phyloP scores from a whole-genome alignment of 306 rosid genomes.

The Trifolium subterraneum region DNA sequence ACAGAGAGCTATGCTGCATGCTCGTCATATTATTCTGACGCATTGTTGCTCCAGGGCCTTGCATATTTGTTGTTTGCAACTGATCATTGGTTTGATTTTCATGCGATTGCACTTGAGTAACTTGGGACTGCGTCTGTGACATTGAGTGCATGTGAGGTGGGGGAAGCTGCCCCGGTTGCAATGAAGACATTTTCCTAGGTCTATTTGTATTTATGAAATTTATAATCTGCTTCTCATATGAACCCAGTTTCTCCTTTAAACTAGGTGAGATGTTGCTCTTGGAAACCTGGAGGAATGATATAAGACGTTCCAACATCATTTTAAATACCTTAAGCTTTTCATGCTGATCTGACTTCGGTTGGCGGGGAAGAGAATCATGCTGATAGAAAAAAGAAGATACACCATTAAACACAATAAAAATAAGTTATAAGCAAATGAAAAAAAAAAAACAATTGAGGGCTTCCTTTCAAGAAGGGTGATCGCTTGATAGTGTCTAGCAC shows the following conservation, averaged over 20 bases:
- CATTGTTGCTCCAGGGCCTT: conserved; percentile 60
- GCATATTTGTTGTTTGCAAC: conserved; percentile 68
- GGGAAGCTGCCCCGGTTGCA: conserved; percentile 76
- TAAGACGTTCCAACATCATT: conserved; percentile 68
- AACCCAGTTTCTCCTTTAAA: conserved; percentile 62
- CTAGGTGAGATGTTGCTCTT: conserved; percentile 51
- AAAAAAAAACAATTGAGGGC: neutral
- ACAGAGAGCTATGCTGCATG: conserved; percentile 75
- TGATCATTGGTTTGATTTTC: conserved; percentile 84
- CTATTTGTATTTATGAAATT: conserved; percentile 63
- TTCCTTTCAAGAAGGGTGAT: conserved; percentile 29
- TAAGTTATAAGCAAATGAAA: conserved; percentile 9
- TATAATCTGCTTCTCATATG: conserved; percentile 74
- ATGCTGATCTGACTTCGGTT: conserved; percentile 66
- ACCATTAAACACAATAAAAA: conserved; percentile 21
- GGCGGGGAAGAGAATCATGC: conserved; percentile 76
- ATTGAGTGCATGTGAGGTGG: conserved; percentile 69
- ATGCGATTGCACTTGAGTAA: conserved; percentile 65
- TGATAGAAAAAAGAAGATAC: conserved; percentile 45
- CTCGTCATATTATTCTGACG: conserved; percentile 61
- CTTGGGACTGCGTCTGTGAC: conserved; percentile 74
- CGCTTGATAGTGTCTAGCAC: conserved; percentile 26
- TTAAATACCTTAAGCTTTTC: conserved; percentile 70
- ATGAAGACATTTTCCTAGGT: conserved; percentile 60
- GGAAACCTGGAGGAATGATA: conserved; percentile 61